Evolutionary conservation across 768 basidiomycete genomes (phyloP).

Genomic region (Inosperma sp.): DNA sequence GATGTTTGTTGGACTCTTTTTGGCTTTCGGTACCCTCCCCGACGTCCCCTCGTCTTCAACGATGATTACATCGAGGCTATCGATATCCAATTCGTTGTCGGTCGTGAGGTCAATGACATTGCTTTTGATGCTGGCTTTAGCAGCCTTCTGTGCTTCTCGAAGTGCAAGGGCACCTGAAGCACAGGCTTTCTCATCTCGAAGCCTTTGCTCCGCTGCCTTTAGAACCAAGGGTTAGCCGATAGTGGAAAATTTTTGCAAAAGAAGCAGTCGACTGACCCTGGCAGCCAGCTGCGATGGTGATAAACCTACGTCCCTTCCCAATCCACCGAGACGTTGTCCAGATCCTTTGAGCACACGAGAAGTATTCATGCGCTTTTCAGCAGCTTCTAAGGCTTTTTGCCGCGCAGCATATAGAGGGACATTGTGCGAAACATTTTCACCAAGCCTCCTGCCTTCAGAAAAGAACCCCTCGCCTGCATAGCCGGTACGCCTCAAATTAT

Average conservation of each 20-base stretch:
- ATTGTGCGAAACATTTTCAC: conserved; percentile 62
- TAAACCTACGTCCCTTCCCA: conserved; percentile 35
- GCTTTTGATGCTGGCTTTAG: conserved; percentile 56
- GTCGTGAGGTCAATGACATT: conserved; percentile 58
- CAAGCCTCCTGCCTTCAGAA: conserved; percentile 65
- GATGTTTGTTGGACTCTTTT: too few relatives aligned
- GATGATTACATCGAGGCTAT: conserved; percentile 32
- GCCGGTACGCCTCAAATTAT: conserved; percentile 69
- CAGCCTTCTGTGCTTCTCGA: conserved; percentile 65
- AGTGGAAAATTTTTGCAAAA: too few relatives aligned
- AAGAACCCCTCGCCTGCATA: conserved; percentile 93
- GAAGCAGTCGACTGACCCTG: conserved; percentile 44
- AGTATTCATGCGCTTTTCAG: conserved; percentile 62
- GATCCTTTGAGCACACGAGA: conserved; percentile 45
- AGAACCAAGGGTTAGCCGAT: conserved; percentile 2
- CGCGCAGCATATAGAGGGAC: conserved; percentile 62
- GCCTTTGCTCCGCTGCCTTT: conserved; percentile 84
- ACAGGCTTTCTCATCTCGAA: conserved; percentile 70
- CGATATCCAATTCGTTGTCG: conserved; percentile 21
- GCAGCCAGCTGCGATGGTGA: conserved; percentile 71
- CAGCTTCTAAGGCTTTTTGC: conserved; percentile 68
- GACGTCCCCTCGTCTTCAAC: conserved; percentile 21
- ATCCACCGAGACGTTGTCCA: conserved; percentile 53
- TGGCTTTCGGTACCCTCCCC: background rate
- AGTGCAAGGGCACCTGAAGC: conserved; percentile 55